Conservation (phyloP, 805 yeast genomes). For the Wickerhamomyces canadensis region DNA sequence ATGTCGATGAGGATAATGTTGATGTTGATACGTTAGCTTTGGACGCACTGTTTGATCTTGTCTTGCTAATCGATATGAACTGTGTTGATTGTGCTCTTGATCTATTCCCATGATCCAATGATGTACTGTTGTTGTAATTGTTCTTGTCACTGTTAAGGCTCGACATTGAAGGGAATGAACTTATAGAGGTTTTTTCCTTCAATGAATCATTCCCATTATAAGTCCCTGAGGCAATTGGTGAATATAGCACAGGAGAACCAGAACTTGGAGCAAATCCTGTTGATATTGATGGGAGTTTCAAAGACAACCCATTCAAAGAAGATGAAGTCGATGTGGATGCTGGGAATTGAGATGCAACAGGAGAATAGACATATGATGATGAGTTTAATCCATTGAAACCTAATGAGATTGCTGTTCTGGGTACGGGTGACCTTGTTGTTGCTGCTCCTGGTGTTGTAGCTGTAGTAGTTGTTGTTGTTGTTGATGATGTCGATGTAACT, state of each 20-base stretch:
- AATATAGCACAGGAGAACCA: constrained; percentile 22
- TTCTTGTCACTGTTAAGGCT: constrained; percentile 12
- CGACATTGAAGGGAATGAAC: constrained; percentile 23
- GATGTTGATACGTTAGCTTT: background rate
- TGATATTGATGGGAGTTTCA: constrained; percentile 16
- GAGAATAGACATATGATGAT: constrained; percentile 22
- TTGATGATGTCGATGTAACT: constrained; percentile 16
- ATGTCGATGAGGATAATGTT: constrained; percentile 1
- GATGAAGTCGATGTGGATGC: too few relatives aligned
- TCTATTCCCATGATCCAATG: background rate
- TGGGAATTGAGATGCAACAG: constrained; percentile 4
- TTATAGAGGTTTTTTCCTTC: constrained; percentile 14
- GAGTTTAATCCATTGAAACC: constrained; percentile 20
- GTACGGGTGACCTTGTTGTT: constrained; percentile 20
- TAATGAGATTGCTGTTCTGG: constrained; percentile 20
- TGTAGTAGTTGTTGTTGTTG: too few relatives aligned
- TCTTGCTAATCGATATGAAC: constrained; percentile 6
- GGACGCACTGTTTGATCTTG: constrained; percentile 11
- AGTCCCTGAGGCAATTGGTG: constrained; percentile 16
- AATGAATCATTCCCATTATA: constrained; percentile 12
- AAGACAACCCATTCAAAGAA: constrained; percentile 8
- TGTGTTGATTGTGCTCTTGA: constrained; percentile 1
- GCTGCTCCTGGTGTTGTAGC: too few relatives aligned
- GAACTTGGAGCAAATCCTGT: constrained; percentile 5
- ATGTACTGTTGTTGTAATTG: background rate